Evolutionary conservation across 2,329 filamentous ascomycete species (phyloP).

Genomic region (Colletotrichum higginsianum): DNA sequence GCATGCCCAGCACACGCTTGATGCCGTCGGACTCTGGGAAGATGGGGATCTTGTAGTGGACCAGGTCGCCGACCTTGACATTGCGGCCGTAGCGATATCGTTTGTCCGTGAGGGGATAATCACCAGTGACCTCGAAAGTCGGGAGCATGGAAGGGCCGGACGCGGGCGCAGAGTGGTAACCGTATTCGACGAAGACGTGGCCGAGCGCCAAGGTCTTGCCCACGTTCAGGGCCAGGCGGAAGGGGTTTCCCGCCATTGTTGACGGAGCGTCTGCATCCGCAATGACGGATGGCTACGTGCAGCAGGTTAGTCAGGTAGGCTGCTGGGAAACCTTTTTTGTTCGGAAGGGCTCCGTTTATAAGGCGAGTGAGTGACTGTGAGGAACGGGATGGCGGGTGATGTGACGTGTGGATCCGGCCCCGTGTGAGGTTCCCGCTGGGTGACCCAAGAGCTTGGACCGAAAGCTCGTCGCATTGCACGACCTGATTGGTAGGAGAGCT

Average conservation of each 20-base stretch:
- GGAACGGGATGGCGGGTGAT: neutral
- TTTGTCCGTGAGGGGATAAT: conserved; percentile 79
- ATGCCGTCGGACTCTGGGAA: conserved; percentile 72
- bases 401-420: conserved; percentile 9
- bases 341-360: neutral
- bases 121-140: conserved; percentile 78
- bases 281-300: neutral
- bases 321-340: neutral
- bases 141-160: conserved; percentile 91
- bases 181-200: conserved; percentile 73
- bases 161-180: conserved; percentile 71
- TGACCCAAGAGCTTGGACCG: conserved; percentile 32
- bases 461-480: conserved; percentile 33
- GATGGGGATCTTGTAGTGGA: conserved; percentile 83
- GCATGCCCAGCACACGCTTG: conserved; percentile 85
- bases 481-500: conserved; percentile 36
- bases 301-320: no score
- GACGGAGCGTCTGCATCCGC: neutral
- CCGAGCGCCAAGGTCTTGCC: conserved; percentile 62
- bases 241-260: conserved; percentile 29
- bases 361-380: conserved; percentile 5
- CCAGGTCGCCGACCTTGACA: conserved; percentile 83
- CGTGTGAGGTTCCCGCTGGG: conserved; percentile 9
- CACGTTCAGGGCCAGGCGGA: conserved; percentile 61
- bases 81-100: conserved; percentile 77